Evolutionary conservation across 2,329 filamentous ascomycete species (phyloP), one percentile per base, ranked within the genome.

Genomic region (Zopfia rhizophila): DNA sequence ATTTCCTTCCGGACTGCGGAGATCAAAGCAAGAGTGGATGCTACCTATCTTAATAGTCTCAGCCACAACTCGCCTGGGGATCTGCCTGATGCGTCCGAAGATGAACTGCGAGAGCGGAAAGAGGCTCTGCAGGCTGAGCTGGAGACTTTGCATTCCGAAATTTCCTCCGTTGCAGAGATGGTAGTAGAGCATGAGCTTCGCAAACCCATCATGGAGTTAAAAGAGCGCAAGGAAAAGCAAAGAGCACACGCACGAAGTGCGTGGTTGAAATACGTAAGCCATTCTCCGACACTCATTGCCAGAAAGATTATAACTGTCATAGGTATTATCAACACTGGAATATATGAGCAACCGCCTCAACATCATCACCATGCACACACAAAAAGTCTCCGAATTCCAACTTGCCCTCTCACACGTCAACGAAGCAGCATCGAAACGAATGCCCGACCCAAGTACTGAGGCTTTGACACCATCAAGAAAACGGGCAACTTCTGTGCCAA

Each of bases 101-200:
- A 72, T 4, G 80, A 83, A 36, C 75, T 80, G 7, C 72, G 70
- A 11, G 75, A 78, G 3, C 79, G 82, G 17, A 77, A 81, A 17
- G 70, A 70, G 5, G 78, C 78, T 2, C 64, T 88, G 2, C 81
- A 86, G 57, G 80, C 82, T 22, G 87, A 90, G 60, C 75, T 90
- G 1, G 85, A 89, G 54, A 88, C 85, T 4, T 74, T 90, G 3
- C 86, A 88, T 56, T 75, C 84, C 0, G 88, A 90, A 61, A 85
- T 90, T 28, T 73, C 87, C 0, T 83, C 86, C 0, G 84, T 90
- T 2, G 82, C 86, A 5, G 83, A 88, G 51, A 90, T 90, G 83
- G 83, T 86, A 0, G 78, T 86, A 1, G 85, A 89, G 54, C 82
- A 87, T 56, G 84, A 88, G 61, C 80, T 86, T 55, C 75, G 87